phyloP scores from a whole-genome alignment of 2,329 filamentous ascomycete genomes.

The Colletotrichum filicis region DNA sequence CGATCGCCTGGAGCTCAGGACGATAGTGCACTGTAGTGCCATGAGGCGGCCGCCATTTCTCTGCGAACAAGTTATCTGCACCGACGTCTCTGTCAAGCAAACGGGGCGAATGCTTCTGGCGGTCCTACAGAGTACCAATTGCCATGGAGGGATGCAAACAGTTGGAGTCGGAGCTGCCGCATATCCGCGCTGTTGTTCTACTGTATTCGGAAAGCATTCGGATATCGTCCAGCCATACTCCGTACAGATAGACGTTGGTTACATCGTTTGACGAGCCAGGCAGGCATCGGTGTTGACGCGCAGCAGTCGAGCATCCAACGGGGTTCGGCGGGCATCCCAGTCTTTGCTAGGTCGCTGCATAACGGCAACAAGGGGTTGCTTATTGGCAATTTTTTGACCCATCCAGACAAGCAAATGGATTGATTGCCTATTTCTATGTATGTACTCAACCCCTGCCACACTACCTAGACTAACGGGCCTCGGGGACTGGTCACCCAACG shows the following conservation, averaged over 20 bases:
- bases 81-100: neutral
- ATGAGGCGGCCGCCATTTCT: neutral
- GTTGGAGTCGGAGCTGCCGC: neutral
- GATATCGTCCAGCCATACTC: too few species aligned
- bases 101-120: neutral
- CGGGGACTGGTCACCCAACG: neutral
- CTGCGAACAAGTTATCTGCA: neutral
- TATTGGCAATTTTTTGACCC: slow-evolving; percentile 3
- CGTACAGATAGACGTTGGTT: neutral
- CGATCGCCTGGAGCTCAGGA: neutral
- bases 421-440: neutral
- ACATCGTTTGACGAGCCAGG: slow-evolving; percentile 6
- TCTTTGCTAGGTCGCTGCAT: neutral
- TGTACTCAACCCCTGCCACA: neutral
- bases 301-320: neutral
- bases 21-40: neutral
- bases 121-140: neutral
- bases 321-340: neutral
- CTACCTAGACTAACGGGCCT: neutral
- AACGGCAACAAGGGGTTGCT: neutral
- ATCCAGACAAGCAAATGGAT: neutral
- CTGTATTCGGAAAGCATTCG: neutral
- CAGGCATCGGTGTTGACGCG: slow-evolving; percentile 13
- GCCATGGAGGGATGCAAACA: neutral
- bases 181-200: neutral